These are phyloP conservation scores for Curvularia spicifera DNA, from an alignment of 2,329 filamentous ascomycete species.

Conservation along the genomic window DNA sequence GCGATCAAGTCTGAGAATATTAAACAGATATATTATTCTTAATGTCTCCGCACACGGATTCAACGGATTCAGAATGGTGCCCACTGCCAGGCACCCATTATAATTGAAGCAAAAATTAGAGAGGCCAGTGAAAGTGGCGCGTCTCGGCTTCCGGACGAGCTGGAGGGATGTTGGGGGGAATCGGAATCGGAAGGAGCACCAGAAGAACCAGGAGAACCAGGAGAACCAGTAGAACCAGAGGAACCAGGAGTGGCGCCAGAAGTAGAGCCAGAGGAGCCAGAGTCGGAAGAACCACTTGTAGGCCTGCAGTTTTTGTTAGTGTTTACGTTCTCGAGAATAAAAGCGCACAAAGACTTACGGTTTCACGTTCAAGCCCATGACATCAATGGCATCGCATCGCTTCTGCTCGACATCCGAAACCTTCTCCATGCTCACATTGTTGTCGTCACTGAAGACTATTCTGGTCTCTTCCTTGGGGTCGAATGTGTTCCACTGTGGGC, in stretches of 20 bases:
- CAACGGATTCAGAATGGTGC: slow-evolving; percentile 20
- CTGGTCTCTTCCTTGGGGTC: slow-evolving; percentile 27
- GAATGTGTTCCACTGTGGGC: slow-evolving; percentile 40
- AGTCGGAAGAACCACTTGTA: neutral
- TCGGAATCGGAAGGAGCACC: neutral
- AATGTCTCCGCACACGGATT: neutral
- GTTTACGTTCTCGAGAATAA: slow-evolving; percentile 4
- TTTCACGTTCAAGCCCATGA: slow-evolving; percentile 37
- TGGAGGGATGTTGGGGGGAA: neutral
- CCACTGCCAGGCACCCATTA: slow-evolving; percentile 23
- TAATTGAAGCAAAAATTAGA: slow-evolving; percentile 9
- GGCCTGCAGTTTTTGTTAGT: slow-evolving; percentile 20
- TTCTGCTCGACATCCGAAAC: slow-evolving; percentile 30
- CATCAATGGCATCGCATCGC: slow-evolving; percentile 33
- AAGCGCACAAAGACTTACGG: slow-evolving; percentile 36
- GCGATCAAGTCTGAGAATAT: neutral
- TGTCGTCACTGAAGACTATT: slow-evolving; percentile 36
- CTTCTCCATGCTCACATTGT: slow-evolving; percentile 41
- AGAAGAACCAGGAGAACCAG: neutral
- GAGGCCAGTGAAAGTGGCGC: slow-evolving; percentile 12
- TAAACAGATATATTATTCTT: neutral
- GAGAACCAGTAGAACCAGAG: neutral
- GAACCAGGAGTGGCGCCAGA: neutral
- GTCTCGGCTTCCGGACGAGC: slow-evolving; percentile 10
- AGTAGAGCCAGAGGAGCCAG: neutral